Evolutionary conservation across 768 basidiomycete genomes (phyloP), one percentile per base, ranked within the genome.

Genomic region (Dioszegia crocea): DNA sequence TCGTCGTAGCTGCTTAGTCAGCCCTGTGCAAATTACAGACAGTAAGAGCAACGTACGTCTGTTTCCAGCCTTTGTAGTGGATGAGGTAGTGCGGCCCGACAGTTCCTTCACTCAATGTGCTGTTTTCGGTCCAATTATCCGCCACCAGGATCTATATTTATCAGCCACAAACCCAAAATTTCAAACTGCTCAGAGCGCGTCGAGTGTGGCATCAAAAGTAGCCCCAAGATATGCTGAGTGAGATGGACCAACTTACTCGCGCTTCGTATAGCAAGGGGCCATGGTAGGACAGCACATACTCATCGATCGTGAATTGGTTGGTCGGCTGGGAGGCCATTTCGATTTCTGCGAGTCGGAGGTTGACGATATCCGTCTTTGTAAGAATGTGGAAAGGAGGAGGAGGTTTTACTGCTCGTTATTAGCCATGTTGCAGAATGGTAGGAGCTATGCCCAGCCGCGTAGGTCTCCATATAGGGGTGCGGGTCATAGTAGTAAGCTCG

Each of bases 1-100:
- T 98, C 93, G 79, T 96, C 92, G 91, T 92, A 97, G 61, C 91
- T 94, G 47, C 24, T 19, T 24, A 27, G 19, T 57, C 29, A 39
- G 47, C 31, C 19, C 4, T 57, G 24, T 23, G 9, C 16, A 31
- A 26, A 8, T 33, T 45, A 16, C 21, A 17, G 23, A 27, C 40
- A 14, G 38, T 45, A 53, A 29, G 21, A 45, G n/a, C 56, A 21
- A 77, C 80, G 67, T 74, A 93, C 91, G 90, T 93, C 77, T 91
- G 88, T 76, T 97, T 99, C 96, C 96, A 99, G 9, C 96, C 96
- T 78, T 97, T 96, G 82, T 99, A 99, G 77, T 99, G 96, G 38
- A 99, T 93, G 61, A 88, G 86, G 78, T 90, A 97, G 68, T 94
- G 90, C 3, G 85, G 84, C 5, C 93, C 94, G 2, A 83, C 76